These are phyloP conservation scores for Zea luxurians DNA, from an alignment of 176 grass and related monocot genomes.

Conservation along the genomic window DNA sequence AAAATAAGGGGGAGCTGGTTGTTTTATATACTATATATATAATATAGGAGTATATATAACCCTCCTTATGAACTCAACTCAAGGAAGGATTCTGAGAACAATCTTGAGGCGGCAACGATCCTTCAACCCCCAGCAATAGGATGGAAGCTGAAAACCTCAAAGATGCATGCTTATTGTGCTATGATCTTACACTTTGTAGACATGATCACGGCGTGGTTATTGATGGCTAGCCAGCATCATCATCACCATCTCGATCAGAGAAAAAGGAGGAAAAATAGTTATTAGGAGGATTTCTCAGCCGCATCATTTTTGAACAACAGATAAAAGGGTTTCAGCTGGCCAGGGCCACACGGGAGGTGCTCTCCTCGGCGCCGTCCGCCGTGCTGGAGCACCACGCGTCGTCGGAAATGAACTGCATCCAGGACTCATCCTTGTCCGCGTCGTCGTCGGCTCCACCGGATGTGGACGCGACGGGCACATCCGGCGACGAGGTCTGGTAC, in stretches of 20 bases:
- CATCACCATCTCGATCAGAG: constrained; percentile 34
- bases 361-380: constrained; percentile 52
- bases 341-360: constrained; percentile 45
- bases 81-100: constrained; percentile 49
- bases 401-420: constrained; percentile 93
- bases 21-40: constrained; percentile 26
- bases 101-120: constrained; percentile 40
- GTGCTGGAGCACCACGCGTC: constrained; percentile 75
- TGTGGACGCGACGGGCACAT: constrained; percentile 55
- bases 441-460: constrained; percentile 57
- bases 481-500: constrained; percentile 57
- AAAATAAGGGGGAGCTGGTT: constrained; percentile 12
- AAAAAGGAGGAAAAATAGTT: constrained; percentile 34
- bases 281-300: constrained; percentile 20
- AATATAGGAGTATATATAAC: constrained; percentile 38
- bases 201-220: constrained; percentile 23
- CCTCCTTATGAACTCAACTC: constrained; percentile 51
- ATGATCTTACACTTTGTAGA: constrained; percentile 35
- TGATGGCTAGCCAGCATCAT: constrained; percentile 30
- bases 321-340: constrained; percentile 35
- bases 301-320: constrained; percentile 4
- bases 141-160: constrained; percentile 41
- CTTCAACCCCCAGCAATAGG: constrained; percentile 49
- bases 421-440: constrained; percentile 67
- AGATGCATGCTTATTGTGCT: constrained; percentile 45